Percentiles rank a stretch among this genome's conserved stretches.
These are phyloP conservation scores for Ustilago bromivora DNA, from an alignment of 1,284 basidiomycete genomes.

Conservation along the genomic window DNA sequence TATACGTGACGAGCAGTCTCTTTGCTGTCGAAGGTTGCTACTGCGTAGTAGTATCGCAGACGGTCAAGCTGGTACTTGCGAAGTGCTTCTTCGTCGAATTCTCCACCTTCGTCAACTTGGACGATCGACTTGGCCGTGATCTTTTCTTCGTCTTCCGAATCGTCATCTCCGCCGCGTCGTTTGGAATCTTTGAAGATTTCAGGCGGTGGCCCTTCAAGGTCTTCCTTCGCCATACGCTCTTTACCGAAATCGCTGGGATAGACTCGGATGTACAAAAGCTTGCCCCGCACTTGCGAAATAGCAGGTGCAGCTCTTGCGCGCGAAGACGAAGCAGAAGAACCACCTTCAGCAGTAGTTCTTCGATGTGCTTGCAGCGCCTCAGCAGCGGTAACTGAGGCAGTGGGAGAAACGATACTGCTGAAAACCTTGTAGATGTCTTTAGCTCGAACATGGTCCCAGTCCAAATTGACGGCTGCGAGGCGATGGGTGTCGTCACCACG, in stretches of 20 bases:
- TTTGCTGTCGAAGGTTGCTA: conserved; percentile 87
- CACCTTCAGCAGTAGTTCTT: conserved; percentile 13
- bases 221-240: conserved; percentile 86
- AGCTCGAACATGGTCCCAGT: conserved; percentile 97
- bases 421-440: conserved; percentile 92
- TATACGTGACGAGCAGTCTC: conserved; percentile 85
- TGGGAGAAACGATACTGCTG: conserved; percentile 80
- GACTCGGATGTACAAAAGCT: conserved; percentile 73
- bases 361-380: conserved; percentile 37
- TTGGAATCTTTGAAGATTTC: conserved; percentile 77
- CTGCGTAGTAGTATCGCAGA: conserved; percentile 94
- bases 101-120: conserved; percentile 68
- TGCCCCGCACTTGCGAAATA: conserved; percentile 53
- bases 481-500: conserved; percentile 71
- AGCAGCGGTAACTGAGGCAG: conserved; percentile 50
- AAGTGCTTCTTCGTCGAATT: conserved; percentile 83
- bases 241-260: conserved; percentile 96
- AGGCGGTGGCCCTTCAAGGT: conserved; percentile 87
- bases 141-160: conserved; percentile 73
- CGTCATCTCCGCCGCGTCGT: conserved; percentile 73
- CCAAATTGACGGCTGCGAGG: conserved; percentile 92
- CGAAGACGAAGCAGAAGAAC: conserved; percentile 15
- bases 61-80: conserved; percentile 94
- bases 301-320: conserved; percentile 39
- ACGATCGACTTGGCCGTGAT: conserved; percentile 69